Evolutionary conservation across 352 stramenopile species (phyloP), one percentile per base, ranked within the genome.

Genomic region (Thraustochytrium striatum): DNA sequence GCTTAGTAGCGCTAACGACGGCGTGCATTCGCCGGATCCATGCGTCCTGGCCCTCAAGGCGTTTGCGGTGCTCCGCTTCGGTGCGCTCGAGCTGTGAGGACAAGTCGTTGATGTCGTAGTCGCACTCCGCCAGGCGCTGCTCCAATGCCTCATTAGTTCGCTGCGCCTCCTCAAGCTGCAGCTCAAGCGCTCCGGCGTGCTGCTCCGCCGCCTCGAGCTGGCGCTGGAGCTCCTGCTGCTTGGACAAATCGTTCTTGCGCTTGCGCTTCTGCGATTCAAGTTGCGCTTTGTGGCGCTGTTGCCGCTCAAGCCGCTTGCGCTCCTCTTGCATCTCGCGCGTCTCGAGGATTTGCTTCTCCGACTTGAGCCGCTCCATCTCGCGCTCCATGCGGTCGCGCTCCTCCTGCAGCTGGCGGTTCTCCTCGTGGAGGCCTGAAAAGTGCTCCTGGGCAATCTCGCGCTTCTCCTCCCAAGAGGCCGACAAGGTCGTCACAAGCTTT

Each of bases 381-480:
- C 5, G 9, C 69, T 62, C 69, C 69, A 79, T 79, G 28, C 43
- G 32, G 28, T 62, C 69, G 39, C 50, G 50, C 36, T 79, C 69
- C 13, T 35, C 50, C 32, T 79, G 69, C 47, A 79, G 69, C 13
- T 39, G 68, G 9, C 1, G 1, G 30, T 79, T 79, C 16, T 79
- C 50, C n/a, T 5, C 36, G n/a, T 79, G n/a, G 35, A 79, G 55
- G 13, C 35, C 47, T 3, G 39, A 21, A 33, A 79, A 69, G 43
- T 79, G 69, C 52, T 55, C 39, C 53, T 79, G 47, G 7, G 69
- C 47, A 7, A 79, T 16, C 36, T 79, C 69, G 1, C 69, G 50
- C 30, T 79, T 79, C 33, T 79, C 35, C 57, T 79, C 69, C 69
- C 69, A 79, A 16, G 69, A 79, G 11, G 36, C 32, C 5, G 69